These are phyloP conservation scores for Fragilariopsis cylindrus DNA, from an alignment of 108 stramenopile species.

Conservation along the genomic window DNA sequence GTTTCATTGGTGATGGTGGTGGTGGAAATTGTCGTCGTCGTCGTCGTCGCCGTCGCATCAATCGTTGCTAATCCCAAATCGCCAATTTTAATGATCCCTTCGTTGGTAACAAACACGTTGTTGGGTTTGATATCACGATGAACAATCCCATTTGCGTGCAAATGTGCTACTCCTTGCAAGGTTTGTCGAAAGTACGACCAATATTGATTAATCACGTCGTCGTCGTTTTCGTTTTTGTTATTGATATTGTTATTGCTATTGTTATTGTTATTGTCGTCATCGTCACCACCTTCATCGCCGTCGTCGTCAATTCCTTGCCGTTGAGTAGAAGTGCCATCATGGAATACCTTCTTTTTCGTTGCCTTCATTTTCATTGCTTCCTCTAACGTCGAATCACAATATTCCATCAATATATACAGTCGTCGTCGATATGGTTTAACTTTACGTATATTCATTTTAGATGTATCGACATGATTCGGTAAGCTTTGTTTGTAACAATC, in stretches of 20 bases:
- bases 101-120: constrained; percentile 42
- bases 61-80: constrained; percentile 44
- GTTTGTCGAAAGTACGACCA: constrained; percentile 53
- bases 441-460: constrained; percentile 38
- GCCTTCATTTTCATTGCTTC: background rate
- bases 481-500: constrained; percentile 45
- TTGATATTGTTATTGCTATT: background rate
- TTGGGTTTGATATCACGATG: constrained; percentile 57
- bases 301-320: background rate
- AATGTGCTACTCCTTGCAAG: constrained; percentile 68
- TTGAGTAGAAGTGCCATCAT: background rate
- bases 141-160: constrained; percentile 78
- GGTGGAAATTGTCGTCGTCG: background rate
- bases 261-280: background rate
- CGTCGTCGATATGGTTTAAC: constrained; percentile 23
- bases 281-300: constrained; percentile 15
- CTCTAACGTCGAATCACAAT: constrained; percentile 34
- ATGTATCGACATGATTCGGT: constrained; percentile 33
- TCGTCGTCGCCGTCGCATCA: background rate
- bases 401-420: constrained; percentile 52
- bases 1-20: background rate
- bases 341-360: constrained; percentile 5
- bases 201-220: constrained; percentile 18
- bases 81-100: constrained; percentile 37
- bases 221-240: background rate